Evolutionary conservation across 805 yeast genomes (phyloP).

Genomic region (Priceomyces fermenticarens): DNA sequence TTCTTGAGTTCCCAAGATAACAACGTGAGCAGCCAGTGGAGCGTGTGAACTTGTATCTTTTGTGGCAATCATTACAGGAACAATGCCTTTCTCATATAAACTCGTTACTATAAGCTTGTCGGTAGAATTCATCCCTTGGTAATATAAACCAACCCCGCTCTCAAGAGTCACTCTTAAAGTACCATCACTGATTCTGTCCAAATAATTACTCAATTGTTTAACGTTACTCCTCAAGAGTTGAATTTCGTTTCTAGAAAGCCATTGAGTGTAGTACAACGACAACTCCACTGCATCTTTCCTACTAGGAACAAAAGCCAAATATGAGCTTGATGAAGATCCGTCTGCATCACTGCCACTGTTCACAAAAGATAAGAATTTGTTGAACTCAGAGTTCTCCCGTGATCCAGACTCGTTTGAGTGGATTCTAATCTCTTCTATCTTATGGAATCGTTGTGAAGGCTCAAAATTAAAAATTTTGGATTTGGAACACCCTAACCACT

Average conservation of each 20-base stretch:
- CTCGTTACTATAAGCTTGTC: conserved; percentile 58
- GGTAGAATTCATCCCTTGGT: conserved; percentile 50
- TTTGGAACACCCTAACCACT: conserved; percentile 78
- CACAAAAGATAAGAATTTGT: conserved; percentile 50
- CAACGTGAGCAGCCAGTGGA: conserved; percentile 54
- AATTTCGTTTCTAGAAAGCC: conserved; percentile 33
- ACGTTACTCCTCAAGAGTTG: conserved; percentile 39
- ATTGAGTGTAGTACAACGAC: conserved; percentile 41
- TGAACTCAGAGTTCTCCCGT: conserved; percentile 50
- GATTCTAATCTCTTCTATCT: conserved; percentile 56
- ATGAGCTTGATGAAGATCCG: conserved; percentile 16
- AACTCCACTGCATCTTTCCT: conserved; percentile 53
- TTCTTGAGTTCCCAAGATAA: conserved; percentile 67
- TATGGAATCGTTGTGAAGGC: conserved; percentile 54
- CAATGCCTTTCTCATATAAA: conserved; percentile 46
- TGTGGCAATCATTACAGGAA: conserved; percentile 60
- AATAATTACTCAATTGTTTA: conserved; percentile 36
- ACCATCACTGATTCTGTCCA: conserved; percentile 46
- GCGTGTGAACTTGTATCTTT: conserved; percentile 50
- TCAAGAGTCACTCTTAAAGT: conserved; percentile 41
- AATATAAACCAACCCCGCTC: conserved; percentile 64
- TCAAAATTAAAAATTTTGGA: conserved; percentile 65
- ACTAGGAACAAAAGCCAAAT: conserved; percentile 55
- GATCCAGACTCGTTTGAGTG: conserved; percentile 45
- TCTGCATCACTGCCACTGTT: conserved; percentile 27